Base-by-base conservation (phyloP, 768 basidiomycete species). In the Lyophyllum semitale region DNA sequence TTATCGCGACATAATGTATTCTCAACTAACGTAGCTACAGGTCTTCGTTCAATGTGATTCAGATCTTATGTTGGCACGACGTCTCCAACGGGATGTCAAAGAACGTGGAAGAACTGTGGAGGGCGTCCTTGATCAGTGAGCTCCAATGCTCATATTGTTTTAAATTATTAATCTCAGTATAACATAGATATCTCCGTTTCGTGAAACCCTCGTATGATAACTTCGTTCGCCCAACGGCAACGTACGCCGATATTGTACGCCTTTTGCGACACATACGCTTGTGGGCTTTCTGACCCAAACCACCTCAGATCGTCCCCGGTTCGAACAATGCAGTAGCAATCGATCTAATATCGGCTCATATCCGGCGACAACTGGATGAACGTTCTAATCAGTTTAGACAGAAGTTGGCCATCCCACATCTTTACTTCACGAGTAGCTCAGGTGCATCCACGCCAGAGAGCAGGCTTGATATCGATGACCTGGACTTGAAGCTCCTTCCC, bases 201-300 rank as follows among this genome's bases (percentile, higher is more conserved):
- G 96, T 99, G 62, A 99, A 99, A 66, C 93, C 92, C 4, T 85
- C 93, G 3, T 96, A 88, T 63, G 97, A 98, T 68, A 90, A 91
- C 68, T 97, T 95, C 60, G 94, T 99, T 20, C 84, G 83, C 29
- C 96, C 96, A 1, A 91, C 91, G 2, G 82, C 94, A 13, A 82
- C 85, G 41, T 80, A 89, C 66, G 96, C 96, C 2, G 95, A 99
- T 66, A 93, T 99, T 33, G 94, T 95, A 61, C 54, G 75, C 61
- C 8, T 41, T 44, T 66, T 53, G 18, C 18, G 20, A 25, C 50
- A 11, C 22, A 8, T 8, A 45, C n/a, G n/a, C n/a, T 9, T 20
- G 11, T 12, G 29, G 27, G 11, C 32, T 40, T 51, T 51, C 20
- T 23, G 38, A 49, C 46, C 42, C 8, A 46, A 38, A 30, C 30